Base-by-base conservation (phyloP, 768 basidiomycete genomes). In the Pholiota conissans region DNA sequence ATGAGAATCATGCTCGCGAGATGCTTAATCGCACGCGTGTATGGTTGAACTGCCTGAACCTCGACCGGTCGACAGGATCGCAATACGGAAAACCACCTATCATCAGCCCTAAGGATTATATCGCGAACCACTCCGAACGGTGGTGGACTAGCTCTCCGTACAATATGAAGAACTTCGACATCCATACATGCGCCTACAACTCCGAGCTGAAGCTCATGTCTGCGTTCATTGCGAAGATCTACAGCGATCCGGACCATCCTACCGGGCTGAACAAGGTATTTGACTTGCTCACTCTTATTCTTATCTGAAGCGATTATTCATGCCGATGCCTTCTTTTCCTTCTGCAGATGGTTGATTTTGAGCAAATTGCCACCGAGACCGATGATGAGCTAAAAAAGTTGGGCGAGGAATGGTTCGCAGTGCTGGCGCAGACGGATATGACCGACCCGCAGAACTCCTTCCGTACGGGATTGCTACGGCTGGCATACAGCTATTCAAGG, bases 21-120 rank as follows among this genome's bases (percentile, higher is more conserved):
- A 84, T 94, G 73, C 82, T 94, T 55, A 96, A 95, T 67, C 87
- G 95, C 39, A 92, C 93, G 52, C 84, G 94, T 20, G 82, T 90
- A 5, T 98, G 94, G 94, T 73, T 96, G 56, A 90, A 88, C 67
- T 95, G 92, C 71, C 92, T 89, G 74, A 93, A 95, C 71, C 75
- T 96, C 39, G 95, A 98, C 70, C 87, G 93, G 22, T 95, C 93
- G 5, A 89, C 90, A 7, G 87, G 91, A 3, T 88, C 86, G 16
- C 89, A 95, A 70, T 93, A 95, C 71, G 95, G 95, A 55, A 93
- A 93, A 72, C 82, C 85, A 0, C 86, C 91, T 16, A 91, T 91
- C 45, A 87, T 97, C 68, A 79, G 79, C 59, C 84, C 89, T 62
- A 77, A 80, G 6, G 91, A 92, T 72, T 94, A 90, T 69, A 87